Evolutionary conservation across 495 filamentous ascomycete species (phyloP).

Genomic region (Penicillium ochrochloron): DNA sequence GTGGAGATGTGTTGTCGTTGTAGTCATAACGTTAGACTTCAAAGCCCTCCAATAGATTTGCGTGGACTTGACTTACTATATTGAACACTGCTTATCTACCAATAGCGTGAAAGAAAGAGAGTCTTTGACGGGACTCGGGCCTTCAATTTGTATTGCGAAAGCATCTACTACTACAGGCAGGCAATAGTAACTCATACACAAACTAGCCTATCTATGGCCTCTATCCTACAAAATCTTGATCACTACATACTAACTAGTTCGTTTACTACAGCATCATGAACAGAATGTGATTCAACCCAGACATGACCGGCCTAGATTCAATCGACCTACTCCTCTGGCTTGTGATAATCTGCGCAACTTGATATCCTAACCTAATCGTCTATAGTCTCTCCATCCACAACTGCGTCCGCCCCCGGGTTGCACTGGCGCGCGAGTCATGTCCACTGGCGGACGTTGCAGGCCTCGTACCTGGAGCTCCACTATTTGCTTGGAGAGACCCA

Average conservation of each 20-base stretch:
- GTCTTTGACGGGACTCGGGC: background rate
- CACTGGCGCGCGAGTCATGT: slow-evolving; percentile 11
- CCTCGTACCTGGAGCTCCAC: slow-evolving; percentile 1
- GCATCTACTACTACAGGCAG: background rate
- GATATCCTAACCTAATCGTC: background rate
- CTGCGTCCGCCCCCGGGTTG: slow-evolving; percentile 1
- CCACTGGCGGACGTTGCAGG: background rate
- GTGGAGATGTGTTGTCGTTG: too few relatives aligned
- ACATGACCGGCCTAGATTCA: background rate
- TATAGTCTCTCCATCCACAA: background rate
- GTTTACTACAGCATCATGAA: background rate
- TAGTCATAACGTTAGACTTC: too few relatives aligned
- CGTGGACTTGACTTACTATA: background rate
- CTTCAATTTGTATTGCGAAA: background rate
- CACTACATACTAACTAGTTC: background rate
- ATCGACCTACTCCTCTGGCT: background rate
- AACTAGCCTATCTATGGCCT: background rate
- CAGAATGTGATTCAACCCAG: background rate
- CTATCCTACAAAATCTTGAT: background rate
- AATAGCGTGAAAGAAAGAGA: background rate
- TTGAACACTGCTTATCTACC: background rate
- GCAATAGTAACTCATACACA: background rate
- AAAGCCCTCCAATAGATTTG: background rate
- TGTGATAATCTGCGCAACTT: background rate
- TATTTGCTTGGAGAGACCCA: background rate